Percentiles rank a stretch among this genome's conserved stretches.
phyloP scores from a whole-genome alignment of 768 basidiomycete genomes.

The Crucibulum laeve region DNA sequence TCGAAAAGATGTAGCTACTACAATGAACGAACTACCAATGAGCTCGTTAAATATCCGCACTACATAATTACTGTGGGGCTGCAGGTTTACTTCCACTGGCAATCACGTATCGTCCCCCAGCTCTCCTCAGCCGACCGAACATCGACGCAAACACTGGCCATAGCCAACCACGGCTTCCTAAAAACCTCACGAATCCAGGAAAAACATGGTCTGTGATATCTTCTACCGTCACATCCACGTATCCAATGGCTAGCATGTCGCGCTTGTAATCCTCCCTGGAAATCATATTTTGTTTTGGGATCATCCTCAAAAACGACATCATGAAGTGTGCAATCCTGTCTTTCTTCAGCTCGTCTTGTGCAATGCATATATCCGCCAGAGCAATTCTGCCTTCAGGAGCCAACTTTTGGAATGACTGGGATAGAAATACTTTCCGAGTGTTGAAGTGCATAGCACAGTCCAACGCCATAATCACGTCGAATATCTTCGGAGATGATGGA shows the following conservation, averaged over 20 bases:
- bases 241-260: constrained; percentile 46
- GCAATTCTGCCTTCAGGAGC: constrained; percentile 48
- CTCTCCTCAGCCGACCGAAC: too few relatives aligned
- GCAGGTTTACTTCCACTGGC: too few relatives aligned
- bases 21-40: too few relatives aligned
- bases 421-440: constrained; percentile 46
- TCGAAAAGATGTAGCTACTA: too few relatives aligned
- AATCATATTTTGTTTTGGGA: constrained; percentile 48
- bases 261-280: constrained; percentile 38
- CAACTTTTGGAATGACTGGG: constrained; percentile 43
- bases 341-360: constrained; percentile 18
- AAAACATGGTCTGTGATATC: constrained; percentile 58
- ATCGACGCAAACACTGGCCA: constrained; percentile 42
- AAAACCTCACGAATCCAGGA: constrained; percentile 48
- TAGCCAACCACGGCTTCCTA: constrained; percentile 33
- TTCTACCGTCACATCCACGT: constrained; percentile 43
- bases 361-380: constrained; percentile 60
- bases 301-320: constrained; percentile 27
- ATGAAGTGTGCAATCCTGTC: constrained; percentile 19
- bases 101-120: too few relatives aligned
- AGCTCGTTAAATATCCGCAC: too few relatives aligned
- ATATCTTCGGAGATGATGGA: constrained; percentile 24
- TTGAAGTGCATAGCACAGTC: constrained; percentile 72
- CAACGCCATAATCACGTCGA: constrained; percentile 51
- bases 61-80: too few relatives aligned